These are phyloP conservation scores for Cicer chorassanicum DNA, from an alignment of 306 rosid genomes.

Conservation along the genomic window DNA sequence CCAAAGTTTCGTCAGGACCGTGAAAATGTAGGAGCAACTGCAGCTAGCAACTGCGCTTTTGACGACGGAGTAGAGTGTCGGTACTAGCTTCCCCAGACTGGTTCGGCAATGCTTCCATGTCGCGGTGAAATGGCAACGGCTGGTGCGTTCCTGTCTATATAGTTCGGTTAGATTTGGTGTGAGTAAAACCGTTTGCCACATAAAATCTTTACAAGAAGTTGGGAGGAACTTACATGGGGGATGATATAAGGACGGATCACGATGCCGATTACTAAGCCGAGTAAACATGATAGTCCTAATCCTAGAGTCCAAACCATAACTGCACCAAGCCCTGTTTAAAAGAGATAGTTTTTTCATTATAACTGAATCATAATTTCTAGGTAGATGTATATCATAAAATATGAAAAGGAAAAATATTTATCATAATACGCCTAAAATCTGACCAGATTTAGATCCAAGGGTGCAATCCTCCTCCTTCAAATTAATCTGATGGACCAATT, in stretches of 20 bases:
- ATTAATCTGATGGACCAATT: constrained; percentile 59
- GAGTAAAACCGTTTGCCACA: constrained; percentile 15
- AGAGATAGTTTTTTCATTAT: constrained; percentile 12
- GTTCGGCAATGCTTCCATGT: constrained; percentile 83
- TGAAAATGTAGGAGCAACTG: constrained; percentile 22
- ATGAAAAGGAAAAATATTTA: constrained; percentile 12
- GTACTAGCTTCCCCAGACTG: constrained; percentile 60
- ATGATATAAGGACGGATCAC: constrained; percentile 52
- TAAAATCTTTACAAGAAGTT: background rate
- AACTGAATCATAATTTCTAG: constrained; percentile 13
- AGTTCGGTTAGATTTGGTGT: constrained; percentile 46
- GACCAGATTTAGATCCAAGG: constrained; percentile 55
- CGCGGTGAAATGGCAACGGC: constrained; percentile 40
- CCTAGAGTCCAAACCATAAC: constrained; percentile 57
- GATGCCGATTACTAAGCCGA: constrained; percentile 51
- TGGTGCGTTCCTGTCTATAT: constrained; percentile 68
- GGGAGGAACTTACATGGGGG: constrained; percentile 55
- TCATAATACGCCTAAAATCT: constrained; percentile 37
- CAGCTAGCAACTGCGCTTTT: constrained; percentile 73
- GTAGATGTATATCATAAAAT: constrained; percentile 2
- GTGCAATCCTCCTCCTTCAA: constrained; percentile 72
- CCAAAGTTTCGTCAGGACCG: constrained; percentile 47
- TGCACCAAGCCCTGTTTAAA: constrained; percentile 53
- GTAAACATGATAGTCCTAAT: constrained; percentile 56
- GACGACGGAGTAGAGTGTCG: constrained; percentile 65